Evolutionary conservation across 257 asterid species (phyloP).

Genomic region (Nicotiana obtusifolia): DNA sequence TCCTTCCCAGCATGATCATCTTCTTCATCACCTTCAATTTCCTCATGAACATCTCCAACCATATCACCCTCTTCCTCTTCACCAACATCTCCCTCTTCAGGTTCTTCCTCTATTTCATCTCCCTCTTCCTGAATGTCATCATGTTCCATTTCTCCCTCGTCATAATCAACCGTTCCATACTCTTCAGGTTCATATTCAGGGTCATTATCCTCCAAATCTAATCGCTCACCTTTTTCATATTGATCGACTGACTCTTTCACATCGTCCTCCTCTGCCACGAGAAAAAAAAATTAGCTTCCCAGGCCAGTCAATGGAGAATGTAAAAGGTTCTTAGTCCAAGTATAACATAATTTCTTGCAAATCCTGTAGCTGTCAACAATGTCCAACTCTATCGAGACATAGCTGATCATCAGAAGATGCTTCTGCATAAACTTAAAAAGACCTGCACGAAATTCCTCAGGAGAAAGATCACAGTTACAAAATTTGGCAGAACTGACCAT

Average conservation of each 20-base stretch:
- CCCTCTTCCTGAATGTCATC: slow-evolving; percentile 53
- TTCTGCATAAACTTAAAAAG: not conserved
- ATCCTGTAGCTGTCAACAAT: not conserved
- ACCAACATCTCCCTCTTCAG: slow-evolving; percentile 46
- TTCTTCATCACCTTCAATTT: slow-evolving; percentile 65
- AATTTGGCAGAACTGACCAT: not conserved
- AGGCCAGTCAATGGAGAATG: not conserved
- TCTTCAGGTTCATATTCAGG: slow-evolving; percentile 96
- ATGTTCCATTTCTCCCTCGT: slow-evolving; percentile 75
- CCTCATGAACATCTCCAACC: slow-evolving; percentile 52
- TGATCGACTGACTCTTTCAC: slow-evolving; percentile 61
- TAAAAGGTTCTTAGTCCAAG: not conserved
- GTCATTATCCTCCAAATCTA: slow-evolving; percentile 94
- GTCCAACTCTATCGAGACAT: not conserved
- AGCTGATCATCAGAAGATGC: not conserved
- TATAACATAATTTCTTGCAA: not conserved
- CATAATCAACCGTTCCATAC: slow-evolving; percentile 68
- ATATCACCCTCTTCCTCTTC: slow-evolving; percentile 37
- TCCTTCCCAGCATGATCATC: slow-evolving; percentile 44
- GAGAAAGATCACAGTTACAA: not conserved
- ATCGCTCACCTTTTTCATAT: slow-evolving; percentile 73
- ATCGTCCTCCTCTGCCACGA: slow-evolving; percentile 52
- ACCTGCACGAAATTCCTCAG: not conserved
- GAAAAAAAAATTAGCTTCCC: slow-evolving; percentile 8
- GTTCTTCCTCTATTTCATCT: slow-evolving; percentile 54